Evolutionary conservation across 345 rosid species (phyloP).

Genomic region (Cochlearia excelsa): DNA sequence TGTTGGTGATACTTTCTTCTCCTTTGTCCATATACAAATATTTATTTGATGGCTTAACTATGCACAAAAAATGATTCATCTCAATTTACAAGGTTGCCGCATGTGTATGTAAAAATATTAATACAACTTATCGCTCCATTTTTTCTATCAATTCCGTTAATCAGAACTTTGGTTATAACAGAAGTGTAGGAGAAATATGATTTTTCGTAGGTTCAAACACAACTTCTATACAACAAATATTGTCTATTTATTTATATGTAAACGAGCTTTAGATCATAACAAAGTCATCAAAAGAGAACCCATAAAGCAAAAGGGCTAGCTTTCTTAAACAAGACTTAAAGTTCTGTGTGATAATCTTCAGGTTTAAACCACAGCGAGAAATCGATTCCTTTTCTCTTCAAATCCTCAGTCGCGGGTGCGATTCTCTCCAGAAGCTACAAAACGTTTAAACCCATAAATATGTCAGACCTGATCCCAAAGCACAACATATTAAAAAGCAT

Average conservation of each 20-base stretch:
- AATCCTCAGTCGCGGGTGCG: constrained; percentile 71
- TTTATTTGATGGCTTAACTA: no score
- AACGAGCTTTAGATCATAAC: constrained; percentile 1
- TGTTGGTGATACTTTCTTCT: no score
- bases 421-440: constrained; percentile 79
- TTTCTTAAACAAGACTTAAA: constrained; percentile 39
- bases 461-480: background rate
- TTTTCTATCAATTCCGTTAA: no score
- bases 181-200: constrained; percentile 18
- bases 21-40: no score
- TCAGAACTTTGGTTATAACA: constrained; percentile 10
- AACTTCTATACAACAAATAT: constrained; percentile 13
- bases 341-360: constrained; percentile 60
- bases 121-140: no score
- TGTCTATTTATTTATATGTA: background rate
- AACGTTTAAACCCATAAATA: background rate
- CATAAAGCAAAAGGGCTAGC: constrained; percentile 10
- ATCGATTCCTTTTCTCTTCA: constrained; percentile 76
- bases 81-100: no score
- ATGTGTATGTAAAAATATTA: no score
- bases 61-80: no score
- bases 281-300: constrained; percentile 7
- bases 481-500: background rate
- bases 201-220: background rate
- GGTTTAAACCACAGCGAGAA: constrained; percentile 92